Conservation (phyloP, 2,329 filamentous ascomycete genomes). For the Coniochaeta sp. region DNA sequence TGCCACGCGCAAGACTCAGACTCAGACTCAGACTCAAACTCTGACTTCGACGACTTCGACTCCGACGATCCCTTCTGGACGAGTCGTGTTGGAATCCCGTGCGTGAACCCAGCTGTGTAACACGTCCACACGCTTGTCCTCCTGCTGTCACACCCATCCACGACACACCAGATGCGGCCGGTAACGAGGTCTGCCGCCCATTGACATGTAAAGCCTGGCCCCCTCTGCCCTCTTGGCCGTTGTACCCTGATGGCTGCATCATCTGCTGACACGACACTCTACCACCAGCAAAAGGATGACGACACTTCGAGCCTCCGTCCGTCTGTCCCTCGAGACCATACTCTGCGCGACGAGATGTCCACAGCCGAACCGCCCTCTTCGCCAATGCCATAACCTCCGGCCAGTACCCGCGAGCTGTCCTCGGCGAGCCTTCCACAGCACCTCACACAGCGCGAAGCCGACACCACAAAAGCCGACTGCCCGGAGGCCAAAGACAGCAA, state of each 20-base stretch:
- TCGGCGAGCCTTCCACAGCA: neutral
- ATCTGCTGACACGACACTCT: neutral
- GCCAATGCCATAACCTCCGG: neutral
- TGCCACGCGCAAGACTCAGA: too few relatives aligned
- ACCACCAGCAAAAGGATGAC: neutral
- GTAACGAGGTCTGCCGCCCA: neutral
- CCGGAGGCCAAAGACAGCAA: neutral
- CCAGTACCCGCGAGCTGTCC: neutral
- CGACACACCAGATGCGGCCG: neutral
- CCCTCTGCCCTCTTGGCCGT: neutral
- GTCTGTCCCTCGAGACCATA: neutral
- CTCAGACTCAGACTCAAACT: too few relatives aligned
- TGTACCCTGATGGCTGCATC: neutral
- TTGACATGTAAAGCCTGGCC: neutral
- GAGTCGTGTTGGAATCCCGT: neutral
- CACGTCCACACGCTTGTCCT: neutral
- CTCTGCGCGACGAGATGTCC: neutral
- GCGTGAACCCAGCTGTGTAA: too few relatives aligned
- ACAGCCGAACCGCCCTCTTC: neutral
- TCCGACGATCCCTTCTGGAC: too few relatives aligned
- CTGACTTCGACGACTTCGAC: too few relatives aligned
- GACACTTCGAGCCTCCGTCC: neutral
- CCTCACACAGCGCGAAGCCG: neutral
- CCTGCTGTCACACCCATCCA: neutral
- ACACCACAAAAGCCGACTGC: neutral